Conservation (phyloP, 1,284 basidiomycete species). For the Ganoderma sinense region DNA sequence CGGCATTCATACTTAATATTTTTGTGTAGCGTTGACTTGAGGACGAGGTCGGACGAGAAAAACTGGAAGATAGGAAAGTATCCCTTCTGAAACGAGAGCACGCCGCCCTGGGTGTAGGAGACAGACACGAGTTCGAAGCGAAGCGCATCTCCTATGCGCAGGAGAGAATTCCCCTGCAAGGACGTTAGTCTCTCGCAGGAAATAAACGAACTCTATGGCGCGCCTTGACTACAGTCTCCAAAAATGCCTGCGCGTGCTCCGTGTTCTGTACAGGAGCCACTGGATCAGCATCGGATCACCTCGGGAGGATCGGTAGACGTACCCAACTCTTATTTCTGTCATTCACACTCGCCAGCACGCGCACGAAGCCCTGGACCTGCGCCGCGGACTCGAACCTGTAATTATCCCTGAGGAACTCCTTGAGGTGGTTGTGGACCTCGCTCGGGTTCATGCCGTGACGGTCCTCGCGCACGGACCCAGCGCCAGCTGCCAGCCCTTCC, state of each 20-base stretch:
- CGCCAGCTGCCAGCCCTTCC: slow-evolving; percentile 47
- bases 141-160: slow-evolving; percentile 60
- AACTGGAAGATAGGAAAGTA: slow-evolving; percentile 69
- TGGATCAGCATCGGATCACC: not conserved
- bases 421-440: slow-evolving; percentile 59
- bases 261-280: slow-evolving; percentile 45
- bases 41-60: slow-evolving; percentile 66
- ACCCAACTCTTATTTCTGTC: slow-evolving; percentile 61
- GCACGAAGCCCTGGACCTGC: slow-evolving; percentile 57
- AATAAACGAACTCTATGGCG: slow-evolving; percentile 8
- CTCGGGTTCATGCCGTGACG: slow-evolving; percentile 51
- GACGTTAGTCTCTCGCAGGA: slow-evolving; percentile 4
- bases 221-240: slow-evolving; percentile 53
- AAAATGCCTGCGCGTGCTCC: slow-evolving; percentile 60
- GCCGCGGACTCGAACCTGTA: slow-evolving; percentile 52
- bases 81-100: slow-evolving; percentile 68
- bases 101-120: slow-evolving; percentile 41
- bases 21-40: slow-evolving; percentile 64
- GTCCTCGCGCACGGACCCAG: slow-evolving; percentile 28
- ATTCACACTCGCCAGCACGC: slow-evolving; percentile 55
- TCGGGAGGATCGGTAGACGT: slow-evolving; percentile 23
- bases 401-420: slow-evolving; percentile 50
- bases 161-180: slow-evolving; percentile 56
- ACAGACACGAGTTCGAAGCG: slow-evolving; percentile 50
- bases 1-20: slow-evolving; percentile 59